Evolutionary conservation across 805 yeast species (phyloP).

Genomic region (Brettanomyces anomalus): DNA sequence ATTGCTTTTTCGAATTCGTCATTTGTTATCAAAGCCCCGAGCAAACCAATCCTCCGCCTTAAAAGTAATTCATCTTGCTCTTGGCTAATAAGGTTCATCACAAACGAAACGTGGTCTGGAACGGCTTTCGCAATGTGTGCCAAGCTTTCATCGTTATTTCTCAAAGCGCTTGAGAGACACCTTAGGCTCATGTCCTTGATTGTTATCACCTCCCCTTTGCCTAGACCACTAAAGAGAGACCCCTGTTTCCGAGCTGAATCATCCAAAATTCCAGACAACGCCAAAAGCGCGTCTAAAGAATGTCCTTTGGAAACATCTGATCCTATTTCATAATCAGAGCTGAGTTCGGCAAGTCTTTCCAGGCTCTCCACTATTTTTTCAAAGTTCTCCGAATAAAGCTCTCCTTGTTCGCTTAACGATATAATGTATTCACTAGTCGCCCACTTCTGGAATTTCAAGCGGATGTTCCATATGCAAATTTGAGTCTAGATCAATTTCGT

Average conservation of each 20-base stretch:
- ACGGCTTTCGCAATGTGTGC: conserved; percentile 10
- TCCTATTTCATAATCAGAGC: conserved; percentile 63
- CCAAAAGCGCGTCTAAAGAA: conserved; percentile 23
- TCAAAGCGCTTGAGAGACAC: conserved; percentile 54
- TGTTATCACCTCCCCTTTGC: conserved; percentile 7
- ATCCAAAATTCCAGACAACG: conserved; percentile 20
- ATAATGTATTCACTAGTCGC: no score
- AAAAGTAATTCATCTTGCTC: conserved; percentile 5
- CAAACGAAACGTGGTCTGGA: conserved; percentile 11
- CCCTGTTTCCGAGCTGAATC: neutral
- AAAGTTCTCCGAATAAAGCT: neutral
- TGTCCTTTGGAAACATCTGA: conserved; percentile 29
- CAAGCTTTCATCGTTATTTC: conserved; percentile 55
- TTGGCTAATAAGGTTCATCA: conserved; percentile 10
- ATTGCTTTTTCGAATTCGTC: conserved; percentile 22
- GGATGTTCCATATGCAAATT: no score
- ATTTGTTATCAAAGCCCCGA: conserved; percentile 36
- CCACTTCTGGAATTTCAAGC: no score
- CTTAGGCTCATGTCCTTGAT: conserved; percentile 47
- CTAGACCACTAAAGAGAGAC: conserved; percentile 3
- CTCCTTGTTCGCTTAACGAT: no score
- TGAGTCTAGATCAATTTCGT: no score
- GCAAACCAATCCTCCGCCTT: conserved; percentile 41
- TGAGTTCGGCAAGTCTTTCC: conserved; percentile 43
- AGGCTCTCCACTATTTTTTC: conserved; percentile 16